Evolutionary conservation across 2,329 filamentous ascomycete species (phyloP), one percentile per base, ranked within the genome.

Genomic region (Aspergillus hiratsukae): DNA sequence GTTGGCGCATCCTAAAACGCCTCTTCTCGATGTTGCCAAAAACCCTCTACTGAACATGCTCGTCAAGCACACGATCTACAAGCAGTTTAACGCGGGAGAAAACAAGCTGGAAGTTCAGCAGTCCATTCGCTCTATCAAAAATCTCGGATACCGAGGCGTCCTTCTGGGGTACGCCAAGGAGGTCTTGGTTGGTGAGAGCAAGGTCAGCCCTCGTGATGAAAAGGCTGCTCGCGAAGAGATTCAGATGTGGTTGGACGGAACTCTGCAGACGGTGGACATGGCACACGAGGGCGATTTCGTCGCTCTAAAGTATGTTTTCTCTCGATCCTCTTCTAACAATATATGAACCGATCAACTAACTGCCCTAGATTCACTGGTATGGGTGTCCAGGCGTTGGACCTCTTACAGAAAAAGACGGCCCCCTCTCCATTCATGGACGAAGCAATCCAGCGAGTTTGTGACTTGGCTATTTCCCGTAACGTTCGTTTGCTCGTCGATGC

Each of bases 11-110:
- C 79, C 78, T 5, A 75, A 74, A 54, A 76, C 72, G 0, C 55
- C 69, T 1, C 52, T 81, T 1, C 66, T 81, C 31, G 78, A 81
- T 59, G 78, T 80, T 0, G 78, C 81, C 52, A 73, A 71, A 17
- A 81, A 81, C 61, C 72, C 72, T 1, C 19, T 81, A 3, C 64
- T 83, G 10, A 74, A 77, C 46, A 68, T 73, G 50, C 64, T 79
- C 3, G 67, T 80, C 27, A 77, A 77, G 60, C 74, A 76, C 51
- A 71, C 79, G 8, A 72, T 83, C 17, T 84, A 84, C 62, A 77
- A 82, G 56, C 82, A 84, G 49, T 84, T 84, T 67, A 83, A 81
- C 58, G 81, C 81, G 0, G 81, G 81, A 0, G 76, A 76, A 28
- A 82, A 78, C 52, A 72, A 75, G 43, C 53, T 57, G 1, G 80